Evolutionary conservation across 495 filamentous ascomycete species (phyloP), one percentile per base, ranked within the genome.

Genomic region (Trichocladium uniseriatum): DNA sequence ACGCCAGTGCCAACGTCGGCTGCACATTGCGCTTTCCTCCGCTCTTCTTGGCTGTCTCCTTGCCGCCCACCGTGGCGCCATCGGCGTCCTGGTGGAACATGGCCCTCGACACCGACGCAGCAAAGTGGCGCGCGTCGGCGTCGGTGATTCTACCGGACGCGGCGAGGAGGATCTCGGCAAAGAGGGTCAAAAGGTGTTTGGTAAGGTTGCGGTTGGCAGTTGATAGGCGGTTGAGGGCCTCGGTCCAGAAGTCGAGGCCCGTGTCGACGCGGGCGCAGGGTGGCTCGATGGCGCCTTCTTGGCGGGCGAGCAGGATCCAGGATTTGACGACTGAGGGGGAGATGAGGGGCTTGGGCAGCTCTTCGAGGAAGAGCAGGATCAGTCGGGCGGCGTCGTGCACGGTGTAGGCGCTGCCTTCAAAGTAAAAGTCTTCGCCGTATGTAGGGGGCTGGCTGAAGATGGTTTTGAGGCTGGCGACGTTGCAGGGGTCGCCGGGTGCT

Each of bases 201-300:
- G 51, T 50, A 13, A 65, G 42, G 31, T 59, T 65, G 7, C 62
- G 55, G 27, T 45, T 54, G 14, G 49, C 46, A 6, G 56, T 39
- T 8, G 60, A 51, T 36, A 65, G 49, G 0, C 62, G 53, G 55
- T 62, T 65, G n/a, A 65, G 51, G 6, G 60, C 62, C 28, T 65
- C 62, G 9, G 54, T 53, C 62, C 62, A 65, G 11, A 65, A 63
- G 31, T 65, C 62, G 8, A 65, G 47, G 0, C 59, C 62, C 18
- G 58, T 56, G 20, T 65, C 62, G 35, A 61, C 16, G 16, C 54
- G 43, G 1, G 54, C 44, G 13, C 52, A 55, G 0, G 53, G 49
- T 5, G 51, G 60, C 36, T 57, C 57, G 43, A 61, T 63, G 38
- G 55, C 62, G 24, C 55, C 62, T 24, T 57, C 50, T 20, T 63